These are phyloP conservation scores for Botryotinia calthae DNA, from an alignment of 2,329 filamentous ascomycete species.

Conservation along the genomic window DNA sequence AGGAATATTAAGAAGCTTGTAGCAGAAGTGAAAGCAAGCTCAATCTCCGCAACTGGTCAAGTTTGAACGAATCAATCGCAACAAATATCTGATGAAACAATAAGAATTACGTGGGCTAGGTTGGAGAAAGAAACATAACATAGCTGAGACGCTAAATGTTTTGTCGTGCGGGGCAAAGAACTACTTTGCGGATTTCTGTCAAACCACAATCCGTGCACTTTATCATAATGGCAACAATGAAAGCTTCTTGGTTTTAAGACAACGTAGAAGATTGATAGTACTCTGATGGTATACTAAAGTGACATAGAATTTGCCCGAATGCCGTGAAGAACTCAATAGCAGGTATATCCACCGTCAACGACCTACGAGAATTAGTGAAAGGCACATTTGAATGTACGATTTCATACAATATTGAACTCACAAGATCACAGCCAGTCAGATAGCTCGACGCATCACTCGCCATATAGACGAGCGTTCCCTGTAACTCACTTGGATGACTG, in stretches of 20 bases:
- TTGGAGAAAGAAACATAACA: background rate
- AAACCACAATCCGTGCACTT: background rate
- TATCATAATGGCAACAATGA: background rate
- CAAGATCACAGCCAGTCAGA: slow-evolving; percentile 32
- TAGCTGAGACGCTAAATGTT: slow-evolving; percentile 1
- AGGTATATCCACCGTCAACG: slow-evolving; percentile 31
- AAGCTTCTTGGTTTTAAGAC: background rate
- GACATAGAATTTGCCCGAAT: slow-evolving; percentile 17
- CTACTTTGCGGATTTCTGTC: background rate
- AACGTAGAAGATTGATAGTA: background rate
- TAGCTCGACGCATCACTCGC: slow-evolving; percentile 34
- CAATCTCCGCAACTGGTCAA: background rate
- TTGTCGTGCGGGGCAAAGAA: background rate
- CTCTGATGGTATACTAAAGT: background rate
- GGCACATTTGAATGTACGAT: background rate
- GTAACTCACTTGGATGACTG: slow-evolving; percentile 41
- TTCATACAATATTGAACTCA: slow-evolving; percentile 20
- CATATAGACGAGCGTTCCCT: slow-evolving; percentile 39
- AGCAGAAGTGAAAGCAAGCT: background rate
- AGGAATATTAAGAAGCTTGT: background rate
- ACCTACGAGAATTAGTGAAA: slow-evolving; percentile 21
- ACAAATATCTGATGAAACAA: background rate
- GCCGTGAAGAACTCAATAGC: slow-evolving; percentile 23
- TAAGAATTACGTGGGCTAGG: background rate
- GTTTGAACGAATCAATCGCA: background rate